Evolutionary conservation across 139 green algal species (phyloP).

Genomic region (Nannochloris sp.): DNA sequence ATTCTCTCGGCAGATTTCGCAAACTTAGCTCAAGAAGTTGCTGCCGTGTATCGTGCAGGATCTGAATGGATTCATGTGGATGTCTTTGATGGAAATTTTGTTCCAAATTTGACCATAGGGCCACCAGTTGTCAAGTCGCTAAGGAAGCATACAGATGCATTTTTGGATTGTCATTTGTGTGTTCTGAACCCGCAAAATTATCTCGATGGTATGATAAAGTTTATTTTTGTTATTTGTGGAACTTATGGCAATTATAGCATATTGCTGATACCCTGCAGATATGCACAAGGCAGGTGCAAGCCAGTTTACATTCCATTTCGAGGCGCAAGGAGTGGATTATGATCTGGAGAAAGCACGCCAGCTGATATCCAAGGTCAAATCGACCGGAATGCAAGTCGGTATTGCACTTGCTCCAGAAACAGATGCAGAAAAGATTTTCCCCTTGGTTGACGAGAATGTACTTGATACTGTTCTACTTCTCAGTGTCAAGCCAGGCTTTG

Average conservation of each 20-base stretch:
- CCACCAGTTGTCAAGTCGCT: conserved; percentile 72
- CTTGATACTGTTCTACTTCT: conserved; percentile 64
- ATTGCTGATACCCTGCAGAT: conserved; percentile 7
- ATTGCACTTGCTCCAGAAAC: conserved; percentile 71
- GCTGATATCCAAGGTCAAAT: conserved; percentile 25
- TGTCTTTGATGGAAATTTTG: conserved; percentile 80
- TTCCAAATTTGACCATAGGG: conserved; percentile 90
- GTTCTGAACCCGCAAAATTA: conserved; percentile 24
- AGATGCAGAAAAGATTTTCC: conserved; percentile 41
- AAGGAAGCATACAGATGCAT: conserved; percentile 65
- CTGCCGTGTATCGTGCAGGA: conserved; percentile 53
- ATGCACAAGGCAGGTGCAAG: conserved; percentile 68
- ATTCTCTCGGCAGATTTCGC: conserved; percentile 71
- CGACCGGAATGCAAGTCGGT: conserved; percentile 64
- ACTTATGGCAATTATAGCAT: not conserved
- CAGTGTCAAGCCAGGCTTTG: conserved; percentile 80
- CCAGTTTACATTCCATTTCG: conserved; percentile 90
- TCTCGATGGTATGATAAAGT: conserved; percentile 6
- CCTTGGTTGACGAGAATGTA: conserved; percentile 23
- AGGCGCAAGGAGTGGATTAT: conserved; percentile 39
- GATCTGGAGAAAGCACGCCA: conserved; percentile 11
- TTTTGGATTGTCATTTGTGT: conserved; percentile 82
- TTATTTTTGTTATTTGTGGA: not conserved
- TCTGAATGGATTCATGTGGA: conserved; percentile 74
- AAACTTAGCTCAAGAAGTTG: conserved; percentile 58